Percentiles rank a stretch among this genome's conserved stretches.
Conservation (phyloP, 140 eudicot species). For the Cichorium intybus region DNA sequence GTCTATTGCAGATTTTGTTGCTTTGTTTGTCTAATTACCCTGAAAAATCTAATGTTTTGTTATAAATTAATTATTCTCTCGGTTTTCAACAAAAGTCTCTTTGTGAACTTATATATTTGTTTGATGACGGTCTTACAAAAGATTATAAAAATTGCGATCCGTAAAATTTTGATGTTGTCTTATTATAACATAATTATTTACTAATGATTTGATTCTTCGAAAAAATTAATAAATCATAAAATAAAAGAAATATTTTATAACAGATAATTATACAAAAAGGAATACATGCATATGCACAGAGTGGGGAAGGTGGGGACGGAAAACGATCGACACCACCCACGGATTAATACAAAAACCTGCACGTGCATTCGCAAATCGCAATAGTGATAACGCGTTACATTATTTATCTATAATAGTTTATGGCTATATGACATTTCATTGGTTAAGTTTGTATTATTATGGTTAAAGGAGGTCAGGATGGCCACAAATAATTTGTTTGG, state of each 20-base stretch:
- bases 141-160: neutral
- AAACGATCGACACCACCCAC: constrained; percentile 21
- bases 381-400: constrained; percentile 29
- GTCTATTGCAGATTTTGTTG: no score
- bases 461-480: no score
- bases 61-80: no score
- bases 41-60: no score
- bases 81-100: no score
- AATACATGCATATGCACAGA: neutral
- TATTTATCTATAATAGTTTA: neutral
- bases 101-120: no score
- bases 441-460: no score
- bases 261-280: constrained; percentile 1
- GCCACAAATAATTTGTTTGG: no score
- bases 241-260: neutral
- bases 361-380: constrained; percentile 32
- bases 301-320: constrained; percentile 18
- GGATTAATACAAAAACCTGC: constrained; percentile 24
- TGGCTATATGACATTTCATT: no score
- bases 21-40: no score
- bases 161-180: neutral
- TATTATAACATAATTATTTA: no score
- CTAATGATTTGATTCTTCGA: neutral
- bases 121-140: no score
- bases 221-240: neutral